phyloP scores from a whole-genome alignment of 2,329 filamentous ascomycete genomes.

The Curvularia spicifera region DNA sequence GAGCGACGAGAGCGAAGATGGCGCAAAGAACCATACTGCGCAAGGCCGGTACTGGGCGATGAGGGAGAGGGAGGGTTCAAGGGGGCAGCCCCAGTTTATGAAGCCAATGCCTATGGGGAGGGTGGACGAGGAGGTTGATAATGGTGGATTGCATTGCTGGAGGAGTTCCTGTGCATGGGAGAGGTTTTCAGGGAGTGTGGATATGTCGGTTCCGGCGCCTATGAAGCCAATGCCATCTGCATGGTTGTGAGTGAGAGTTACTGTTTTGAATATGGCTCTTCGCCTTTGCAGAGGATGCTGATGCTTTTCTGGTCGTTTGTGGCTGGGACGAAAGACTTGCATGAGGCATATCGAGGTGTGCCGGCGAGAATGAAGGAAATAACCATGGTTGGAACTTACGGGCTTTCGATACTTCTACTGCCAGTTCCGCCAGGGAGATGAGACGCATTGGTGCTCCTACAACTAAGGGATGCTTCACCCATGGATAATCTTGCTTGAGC shows the following conservation, averaged over 20 bases:
- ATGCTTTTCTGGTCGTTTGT: neutral
- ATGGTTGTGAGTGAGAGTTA: neutral
- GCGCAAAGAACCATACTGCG: slow-evolving; percentile 71
- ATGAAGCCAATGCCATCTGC: neutral
- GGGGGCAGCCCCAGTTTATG: slow-evolving; percentile 26
- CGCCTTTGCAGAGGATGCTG: too few species aligned
- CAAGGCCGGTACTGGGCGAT: slow-evolving; percentile 61
- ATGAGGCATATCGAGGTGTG: neutral
- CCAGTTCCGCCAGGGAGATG: neutral
- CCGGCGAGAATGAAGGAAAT: neutral
- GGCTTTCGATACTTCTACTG: neutral
- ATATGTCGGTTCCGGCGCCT: neutral
- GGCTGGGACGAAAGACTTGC: too few species aligned
- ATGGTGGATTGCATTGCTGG: neutral
- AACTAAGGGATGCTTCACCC: neutral
- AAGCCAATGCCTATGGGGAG: neutral
- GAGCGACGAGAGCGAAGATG: slow-evolving; percentile 29
- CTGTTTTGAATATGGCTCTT: neutral
- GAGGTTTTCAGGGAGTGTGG: neutral
- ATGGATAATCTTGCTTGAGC: neutral
- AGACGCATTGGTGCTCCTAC: neutral
- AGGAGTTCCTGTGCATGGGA: neutral
- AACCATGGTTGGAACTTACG: neutral
- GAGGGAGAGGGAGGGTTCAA: slow-evolving; percentile 56
- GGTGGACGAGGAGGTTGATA: neutral